Conservation (phyloP, 176 grass and related monocot genomes). For the Poa annua region DNA sequence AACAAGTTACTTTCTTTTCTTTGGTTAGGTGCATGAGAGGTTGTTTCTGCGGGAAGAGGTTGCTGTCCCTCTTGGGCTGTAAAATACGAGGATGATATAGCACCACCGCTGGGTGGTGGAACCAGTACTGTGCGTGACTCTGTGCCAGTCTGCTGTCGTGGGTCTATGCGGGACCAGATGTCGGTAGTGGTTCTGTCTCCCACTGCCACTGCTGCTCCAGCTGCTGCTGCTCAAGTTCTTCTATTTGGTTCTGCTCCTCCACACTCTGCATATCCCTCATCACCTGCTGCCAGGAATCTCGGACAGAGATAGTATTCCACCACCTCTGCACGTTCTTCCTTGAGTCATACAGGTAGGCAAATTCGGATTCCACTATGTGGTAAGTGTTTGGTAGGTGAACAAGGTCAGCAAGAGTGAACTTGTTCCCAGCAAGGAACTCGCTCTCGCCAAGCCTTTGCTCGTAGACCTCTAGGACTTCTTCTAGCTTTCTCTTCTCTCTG, state of each 20-base stretch:
- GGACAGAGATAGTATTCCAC: conserved; percentile 61
- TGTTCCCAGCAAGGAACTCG: conserved; percentile 64
- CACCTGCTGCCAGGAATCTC: conserved; percentile 70
- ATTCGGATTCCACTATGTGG: conserved; percentile 54
- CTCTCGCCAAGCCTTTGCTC: conserved; percentile 73
- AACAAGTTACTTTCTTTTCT: conserved; percentile 31
- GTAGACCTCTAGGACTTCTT: conserved; percentile 77
- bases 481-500: conserved; percentile 55
- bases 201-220: conserved; percentile 24
- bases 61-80: conserved; percentile 26
- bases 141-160: conserved; percentile 21
- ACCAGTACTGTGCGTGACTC: conserved; percentile 31
- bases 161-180: conserved; percentile 23
- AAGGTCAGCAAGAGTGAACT: conserved; percentile 87
- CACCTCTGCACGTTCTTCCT: conserved; percentile 89
- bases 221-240: conserved; percentile 35
- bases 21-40: conserved; percentile 20
- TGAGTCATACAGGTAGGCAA: conserved; percentile 60
- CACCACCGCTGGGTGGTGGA: conserved; percentile 34
- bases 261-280: conserved; percentile 46
- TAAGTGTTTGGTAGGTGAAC: conserved; percentile 70
- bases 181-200: not conserved
- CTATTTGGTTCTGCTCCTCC: conserved; percentile 41
- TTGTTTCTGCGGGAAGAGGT: conserved; percentile 13
- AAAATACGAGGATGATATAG: conserved; percentile 22